These are phyloP conservation scores for Aspergillus sp. DNA, from an alignment of 2,329 filamentous ascomycete genomes.

Conservation along the genomic window DNA sequence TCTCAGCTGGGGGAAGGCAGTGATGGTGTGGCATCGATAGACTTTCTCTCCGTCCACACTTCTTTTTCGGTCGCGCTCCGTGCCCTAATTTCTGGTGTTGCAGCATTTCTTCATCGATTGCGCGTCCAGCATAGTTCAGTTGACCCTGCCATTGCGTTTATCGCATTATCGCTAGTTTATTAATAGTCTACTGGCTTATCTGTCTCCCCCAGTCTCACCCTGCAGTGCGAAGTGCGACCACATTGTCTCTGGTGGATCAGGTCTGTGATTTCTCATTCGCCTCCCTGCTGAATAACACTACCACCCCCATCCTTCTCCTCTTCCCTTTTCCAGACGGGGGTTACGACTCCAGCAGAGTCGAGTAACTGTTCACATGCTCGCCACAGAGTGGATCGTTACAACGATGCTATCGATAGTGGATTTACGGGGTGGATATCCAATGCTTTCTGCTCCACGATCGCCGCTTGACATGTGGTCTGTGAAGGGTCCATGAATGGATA, in stretches of 20 bases:
- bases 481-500: background rate
- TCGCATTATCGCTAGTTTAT: background rate
- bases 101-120: conserved; percentile 2
- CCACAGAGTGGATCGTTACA: background rate
- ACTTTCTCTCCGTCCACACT: background rate
- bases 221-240: background rate
- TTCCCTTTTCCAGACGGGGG: too few species aligned
- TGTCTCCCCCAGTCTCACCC: background rate
- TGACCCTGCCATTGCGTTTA: background rate
- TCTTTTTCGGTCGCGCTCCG: background rate
- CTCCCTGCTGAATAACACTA: background rate
- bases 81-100: conserved; percentile 6
- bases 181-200: background rate
- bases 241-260: background rate
- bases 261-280: background rate
- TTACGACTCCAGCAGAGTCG: background rate
- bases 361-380: conserved; percentile 1
- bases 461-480: background rate
- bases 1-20: background rate
- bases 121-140: background rate
- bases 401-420: background rate
- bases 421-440: background rate
- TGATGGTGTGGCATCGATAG: background rate
- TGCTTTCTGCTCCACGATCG: background rate
- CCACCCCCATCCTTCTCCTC: too few species aligned